Percentiles rank a stretch among this genome's conserved stretches.
phyloP scores from a whole-genome alignment of 2,329 filamentous ascomycete genomes.

The Exophiala spinifera region DNA sequence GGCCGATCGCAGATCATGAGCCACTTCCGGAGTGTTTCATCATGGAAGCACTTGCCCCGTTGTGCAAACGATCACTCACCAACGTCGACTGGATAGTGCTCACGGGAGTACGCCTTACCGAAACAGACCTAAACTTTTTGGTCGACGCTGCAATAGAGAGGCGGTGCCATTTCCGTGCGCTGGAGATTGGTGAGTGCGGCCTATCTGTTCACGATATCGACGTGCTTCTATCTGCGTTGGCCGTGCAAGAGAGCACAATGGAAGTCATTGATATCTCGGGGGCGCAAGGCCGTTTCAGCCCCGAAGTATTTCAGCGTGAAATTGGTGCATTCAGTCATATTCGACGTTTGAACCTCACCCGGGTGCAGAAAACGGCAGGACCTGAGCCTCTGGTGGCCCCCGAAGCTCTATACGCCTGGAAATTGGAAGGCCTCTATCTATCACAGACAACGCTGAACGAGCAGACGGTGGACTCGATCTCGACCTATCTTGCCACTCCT shows the following conservation, averaged over 20 bases:
- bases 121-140: conserved; percentile 64
- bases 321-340: conserved; percentile 66
- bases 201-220: conserved; percentile 50
- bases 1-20: conserved; percentile 30
- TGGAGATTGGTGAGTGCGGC: conserved; percentile 65
- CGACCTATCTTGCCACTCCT: conserved; percentile 60
- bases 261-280: conserved; percentile 66
- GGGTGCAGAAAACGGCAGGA: conserved; percentile 61
- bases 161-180: conserved; percentile 62
- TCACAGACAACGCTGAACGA: conserved; percentile 62
- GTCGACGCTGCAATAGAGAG: conserved; percentile 66
- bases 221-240: conserved; percentile 61
- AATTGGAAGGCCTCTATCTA: conserved; percentile 62
- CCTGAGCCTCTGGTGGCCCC: conserved; percentile 62
- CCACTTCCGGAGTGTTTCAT: conserved; percentile 64
- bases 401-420: conserved; percentile 65
- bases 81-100: conserved; percentile 69
- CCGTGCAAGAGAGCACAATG: conserved; percentile 63
- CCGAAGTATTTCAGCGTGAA: conserved; percentile 62
- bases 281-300: conserved; percentile 63
- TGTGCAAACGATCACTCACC: conserved; percentile 65
- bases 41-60: conserved; percentile 65
- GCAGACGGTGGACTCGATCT: conserved; percentile 62
- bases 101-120: conserved; percentile 66
- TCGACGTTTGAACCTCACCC: conserved; percentile 63